A percentile compares a stretch with the other conserved stretches of the same genome.
Conservation (phyloP, 495 filamentous ascomycete genomes). For the Talaromyces thailandensis region DNA sequence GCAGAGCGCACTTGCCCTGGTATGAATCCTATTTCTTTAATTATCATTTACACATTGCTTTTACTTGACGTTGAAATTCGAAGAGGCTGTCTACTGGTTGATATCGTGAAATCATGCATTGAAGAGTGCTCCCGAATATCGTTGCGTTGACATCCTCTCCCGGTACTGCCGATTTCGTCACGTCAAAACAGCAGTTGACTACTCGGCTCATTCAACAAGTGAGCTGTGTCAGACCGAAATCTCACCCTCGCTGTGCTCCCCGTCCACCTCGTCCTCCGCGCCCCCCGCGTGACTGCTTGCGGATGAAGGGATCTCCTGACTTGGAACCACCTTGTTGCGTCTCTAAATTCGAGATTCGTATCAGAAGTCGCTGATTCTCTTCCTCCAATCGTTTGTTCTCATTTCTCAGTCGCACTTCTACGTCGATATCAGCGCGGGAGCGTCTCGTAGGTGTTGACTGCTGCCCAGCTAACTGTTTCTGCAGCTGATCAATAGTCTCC, state of each 20-base stretch:
- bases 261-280: neutral
- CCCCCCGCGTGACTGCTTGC: neutral
- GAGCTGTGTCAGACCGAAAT: neutral
- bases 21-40: no score
- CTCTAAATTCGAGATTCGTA: neutral
- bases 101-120: no score
- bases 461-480: neutral
- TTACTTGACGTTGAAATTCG: no score
- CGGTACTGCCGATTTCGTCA: no score
- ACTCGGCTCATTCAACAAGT: no score
- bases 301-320: neutral
- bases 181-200: no score
- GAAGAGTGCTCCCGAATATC: no score
- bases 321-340: neutral
- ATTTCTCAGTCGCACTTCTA: neutral
- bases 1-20: no score
- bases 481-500: neutral
- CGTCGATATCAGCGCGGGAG: neutral
- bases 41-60: no score
- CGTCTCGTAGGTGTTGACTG: neutral
- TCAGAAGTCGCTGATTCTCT: neutral
- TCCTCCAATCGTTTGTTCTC: neutral
- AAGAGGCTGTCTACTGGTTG: no score
- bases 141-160: no score
- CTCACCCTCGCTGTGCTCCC: neutral